Base-by-base conservation (phyloP, 345 rosid genomes). In the Hirschfeldia incana region DNA sequence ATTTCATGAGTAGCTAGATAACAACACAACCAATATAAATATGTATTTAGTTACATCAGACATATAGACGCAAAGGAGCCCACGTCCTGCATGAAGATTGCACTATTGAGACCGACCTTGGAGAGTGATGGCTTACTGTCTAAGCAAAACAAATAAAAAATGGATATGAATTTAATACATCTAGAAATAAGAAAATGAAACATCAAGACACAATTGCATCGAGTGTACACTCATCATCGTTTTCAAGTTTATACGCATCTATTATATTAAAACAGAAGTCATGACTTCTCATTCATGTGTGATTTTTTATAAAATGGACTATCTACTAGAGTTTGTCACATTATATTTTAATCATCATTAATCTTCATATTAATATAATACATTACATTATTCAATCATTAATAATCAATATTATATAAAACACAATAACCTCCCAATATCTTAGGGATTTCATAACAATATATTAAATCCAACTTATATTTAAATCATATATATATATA, bases 201-300 rank as follows among this genome's bases (percentile, higher is more conserved):
- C 72, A 65, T 72, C 66, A 72, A 65, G 61, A 72, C 63, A 58
- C 69, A 32, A 17, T 59, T 44, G 61, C 55, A 66, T 78, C 49
- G 73, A 78, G 81, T 65, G 81, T 72, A 65, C 8, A 29, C 81
- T 65, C 73, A 78, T 72, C 76, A 34, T 77, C 60, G 64, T 49
- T 77, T 77, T 36, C 59, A 64, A 53, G 58, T 71, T 65, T 60
- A 71, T 65, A 77, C 57, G 72, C 76, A 78, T 78, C n/a, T n/a
- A n/a, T 65, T n/a, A n/a, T n/a, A n/a, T n/a, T n/a, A n/a, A n/a
- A n/a, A n/a, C n/a, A n/a, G n/a, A n/a, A n/a, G n/a, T n/a, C n/a
- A n/a, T n/a, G n/a, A n/a, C n/a, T n/a, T n/a, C n/a, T n/a, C n/a
- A n/a, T n/a, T n/a, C n/a, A n/a, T n/a, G n/a, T n/a, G n/a, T n/a